phyloP scores from a whole-genome alignment of 2,329 filamentous ascomycete genomes.

The Coniochaeta ligniaria region DNA sequence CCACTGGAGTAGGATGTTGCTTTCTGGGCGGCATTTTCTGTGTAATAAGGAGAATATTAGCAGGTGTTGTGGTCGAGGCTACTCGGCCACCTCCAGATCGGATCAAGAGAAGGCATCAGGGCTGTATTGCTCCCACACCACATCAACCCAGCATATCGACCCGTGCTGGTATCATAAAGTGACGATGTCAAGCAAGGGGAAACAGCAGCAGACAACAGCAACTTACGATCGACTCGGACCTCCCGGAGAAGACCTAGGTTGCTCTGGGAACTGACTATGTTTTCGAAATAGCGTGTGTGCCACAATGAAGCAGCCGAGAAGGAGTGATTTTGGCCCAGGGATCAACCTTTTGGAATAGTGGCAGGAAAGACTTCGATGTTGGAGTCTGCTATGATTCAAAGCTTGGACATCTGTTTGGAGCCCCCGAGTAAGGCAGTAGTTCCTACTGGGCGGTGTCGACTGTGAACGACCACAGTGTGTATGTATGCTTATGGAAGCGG shows the following conservation, averaged over 20 bases:
- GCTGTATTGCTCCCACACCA: neutral
- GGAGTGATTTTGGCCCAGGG: too few relatives aligned
- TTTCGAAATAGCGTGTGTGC: neutral
- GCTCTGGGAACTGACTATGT: neutral
- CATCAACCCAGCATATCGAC: neutral
- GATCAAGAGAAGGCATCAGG: too few relatives aligned
- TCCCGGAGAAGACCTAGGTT: neutral
- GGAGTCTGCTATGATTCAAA: neutral
- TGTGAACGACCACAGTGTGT: neutral
- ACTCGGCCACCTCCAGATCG: neutral
- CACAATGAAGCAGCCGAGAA: neutral
- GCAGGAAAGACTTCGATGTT: neutral
- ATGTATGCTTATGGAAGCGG: neutral
- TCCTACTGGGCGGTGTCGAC: neutral
- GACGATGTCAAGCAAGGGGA: neutral
- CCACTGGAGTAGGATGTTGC: neutral
- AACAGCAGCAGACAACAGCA: neutral
- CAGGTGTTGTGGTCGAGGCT: neutral
- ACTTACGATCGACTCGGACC: neutral
- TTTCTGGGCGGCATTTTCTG: constrained; percentile 1
- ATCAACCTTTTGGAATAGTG: neutral
- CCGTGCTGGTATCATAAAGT: neutral
- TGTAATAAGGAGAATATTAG: neutral
- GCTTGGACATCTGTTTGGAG: neutral
- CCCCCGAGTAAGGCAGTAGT: neutral